Evolutionary conservation across 805 yeast genomes (phyloP), one percentile per base, ranked within the genome.

Genomic region (Cyberlindnera maritima): DNA sequence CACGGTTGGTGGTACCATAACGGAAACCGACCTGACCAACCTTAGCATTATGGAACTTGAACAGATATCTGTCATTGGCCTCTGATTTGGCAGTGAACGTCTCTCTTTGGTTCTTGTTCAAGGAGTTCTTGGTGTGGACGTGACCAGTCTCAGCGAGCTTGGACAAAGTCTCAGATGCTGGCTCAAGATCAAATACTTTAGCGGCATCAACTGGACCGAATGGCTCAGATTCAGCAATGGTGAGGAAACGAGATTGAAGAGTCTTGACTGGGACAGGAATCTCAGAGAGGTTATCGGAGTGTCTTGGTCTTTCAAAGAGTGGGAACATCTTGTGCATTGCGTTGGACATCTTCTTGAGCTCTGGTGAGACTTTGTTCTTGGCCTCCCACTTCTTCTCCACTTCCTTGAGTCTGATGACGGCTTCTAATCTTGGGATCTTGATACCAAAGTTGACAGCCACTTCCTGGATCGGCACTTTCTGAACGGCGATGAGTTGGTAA

Each of bases 151-250:
- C 60, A 12, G 88, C 75, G 52, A 91, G 75, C 64, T 79, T 80
- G 57, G 82, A 80, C 57, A 91, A 74, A 3, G 94, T 86, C 32
- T 75, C 80, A 40, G 81, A 78, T 25, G 98, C 97, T n/a, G 96
- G 96, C 64, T 88, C 91, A 54, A 92, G 74, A 36, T 77, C 90
- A 53, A 88, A 79, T 34, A 85, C 78, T 47, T 81, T 72, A 41
- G 99, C 97, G 13, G 99, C 97, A 62, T 94, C 98, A 6, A 90
- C 76, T 5, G 97, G 96, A 7, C 97, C 97, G 64, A 92, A 91
- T 10, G 96, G 96, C 70, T 90, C 96, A 23, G 90, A 83, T 69
- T 92, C 99, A 10, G 96, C 92, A 64, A 92, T 83, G 12, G 96
- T 85, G 62, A 88, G 68, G 72, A 91, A 91, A 54, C 92, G 75